Evolutionary conservation across 441 rosid genomes (phyloP).

Genomic region (Breynia disticha): DNA sequence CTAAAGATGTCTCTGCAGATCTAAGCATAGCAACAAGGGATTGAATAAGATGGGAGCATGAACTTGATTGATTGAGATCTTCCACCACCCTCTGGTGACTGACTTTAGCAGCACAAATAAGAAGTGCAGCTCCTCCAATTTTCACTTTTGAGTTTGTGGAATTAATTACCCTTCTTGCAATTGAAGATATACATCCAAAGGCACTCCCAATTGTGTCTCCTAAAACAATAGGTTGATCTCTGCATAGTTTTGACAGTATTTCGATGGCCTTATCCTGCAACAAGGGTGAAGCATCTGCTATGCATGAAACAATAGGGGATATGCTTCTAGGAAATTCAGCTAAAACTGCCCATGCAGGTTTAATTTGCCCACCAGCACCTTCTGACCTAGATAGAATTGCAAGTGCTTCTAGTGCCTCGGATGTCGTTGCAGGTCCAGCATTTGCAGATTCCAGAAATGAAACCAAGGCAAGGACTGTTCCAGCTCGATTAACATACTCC

Average conservation of each 20-base stretch:
- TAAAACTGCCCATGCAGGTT: constrained; percentile 95
- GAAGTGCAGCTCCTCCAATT: constrained; percentile 95
- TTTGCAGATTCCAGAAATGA: constrained; percentile 79
- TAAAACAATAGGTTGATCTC: constrained; percentile 69
- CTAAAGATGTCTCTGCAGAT: constrained; percentile 43
- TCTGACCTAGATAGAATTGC: constrained; percentile 80
- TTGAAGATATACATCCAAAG: constrained; percentile 55
- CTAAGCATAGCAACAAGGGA: constrained; percentile 71
- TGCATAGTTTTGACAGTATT: constrained; percentile 78
- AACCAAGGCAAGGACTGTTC: constrained; percentile 91
- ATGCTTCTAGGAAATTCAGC: constrained; percentile 73
- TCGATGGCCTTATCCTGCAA: constrained; percentile 97
- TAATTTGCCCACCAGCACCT: constrained; percentile 44
- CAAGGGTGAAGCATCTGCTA: constrained; percentile 62
- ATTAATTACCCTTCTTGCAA: constrained; percentile 71
- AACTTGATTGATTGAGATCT: constrained; percentile 72
- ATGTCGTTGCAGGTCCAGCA: constrained; percentile 54
- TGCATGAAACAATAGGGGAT: constrained; percentile 74
- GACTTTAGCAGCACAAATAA: constrained; percentile 91
- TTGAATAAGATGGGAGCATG: constrained; percentile 55
- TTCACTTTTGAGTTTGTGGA: constrained; percentile 58
- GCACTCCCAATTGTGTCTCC: constrained; percentile 66
- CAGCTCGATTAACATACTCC: constrained; percentile 89
- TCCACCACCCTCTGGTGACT: constrained; percentile 74
- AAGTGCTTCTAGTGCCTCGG: constrained; percentile 93